Base-by-base conservation (phyloP, 305 asterid species). In the Fraxinus velutina region DNA sequence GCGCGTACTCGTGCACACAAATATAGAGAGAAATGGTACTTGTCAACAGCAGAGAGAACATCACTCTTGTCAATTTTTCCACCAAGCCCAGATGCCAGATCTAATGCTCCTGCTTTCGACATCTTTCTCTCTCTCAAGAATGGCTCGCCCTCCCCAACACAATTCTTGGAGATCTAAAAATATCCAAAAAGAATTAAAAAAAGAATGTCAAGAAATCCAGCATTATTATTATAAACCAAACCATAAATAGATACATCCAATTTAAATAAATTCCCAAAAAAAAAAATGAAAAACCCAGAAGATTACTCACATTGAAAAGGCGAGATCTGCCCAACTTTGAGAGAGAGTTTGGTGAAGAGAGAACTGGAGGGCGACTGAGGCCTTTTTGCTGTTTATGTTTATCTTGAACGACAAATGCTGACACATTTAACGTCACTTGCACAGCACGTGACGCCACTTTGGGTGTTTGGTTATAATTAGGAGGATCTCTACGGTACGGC, bases 81-180 rank as follows among this genome's bases (percentile, higher is more conserved):
- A 73, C 99, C 99, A 75, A 93, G 88, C 71, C 97, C 97, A 88
- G 96, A 82, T 77, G 98, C 98, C 91, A 95, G 93, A 92, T 92
- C 96, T 91, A 95, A 81, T 73, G 98, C 80, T 76, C 97, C 97
- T 52, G 88, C 86, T 81, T 88, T 93, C 75, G 98, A 85, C 98
- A 95, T 95, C 83, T 86, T 84, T 24, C 17, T 66, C 74, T 66
- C 36, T 68, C 34, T 68, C 74, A 27, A 15, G 2, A 68, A 68
- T 68, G 74, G 74, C 37, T 68, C 19, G 73, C 82, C 79, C 82
- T 79, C 86, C 75, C 76, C 70, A 52, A 50, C 9, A 24, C 2
- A n/a, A 62, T 64, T 79, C 86, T 82, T 17, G 78, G 80, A 85
- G 91, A 89, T 88, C 92, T 83, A 84, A 79, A 8, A 62, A 42